phyloP scores from a whole-genome alignment of 2,329 filamentous ascomycete species.

The Microsporum canis region DNA sequence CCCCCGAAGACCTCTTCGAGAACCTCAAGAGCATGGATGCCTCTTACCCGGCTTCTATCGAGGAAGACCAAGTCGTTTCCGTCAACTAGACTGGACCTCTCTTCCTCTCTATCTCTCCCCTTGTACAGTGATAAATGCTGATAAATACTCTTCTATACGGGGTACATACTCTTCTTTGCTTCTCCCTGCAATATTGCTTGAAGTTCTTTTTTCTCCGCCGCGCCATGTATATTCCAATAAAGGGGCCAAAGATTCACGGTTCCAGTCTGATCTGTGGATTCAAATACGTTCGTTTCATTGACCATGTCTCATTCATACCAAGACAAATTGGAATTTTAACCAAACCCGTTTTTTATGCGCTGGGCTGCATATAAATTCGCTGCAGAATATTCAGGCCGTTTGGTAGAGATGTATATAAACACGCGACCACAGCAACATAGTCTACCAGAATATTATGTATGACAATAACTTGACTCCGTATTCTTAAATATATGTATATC shows the following conservation, averaged over 20 bases:
- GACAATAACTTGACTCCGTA: no score
- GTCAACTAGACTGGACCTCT: conserved; percentile 18
- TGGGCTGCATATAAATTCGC: not conserved
- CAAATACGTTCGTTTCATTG: not conserved
- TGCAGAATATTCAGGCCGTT: no score
- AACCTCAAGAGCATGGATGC: conserved; percentile 53
- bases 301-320: not conserved
- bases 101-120: not conserved
- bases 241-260: not conserved
- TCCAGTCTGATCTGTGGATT: not conserved
- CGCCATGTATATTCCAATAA: not conserved
- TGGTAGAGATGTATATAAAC: not conserved
- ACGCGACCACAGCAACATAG: not conserved
- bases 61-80: conserved; percentile 63
- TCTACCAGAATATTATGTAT: no score
- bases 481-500: not conserved
- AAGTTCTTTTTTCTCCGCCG: not conserved
- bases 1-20: conserved; percentile 57
- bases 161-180: not conserved
- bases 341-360: not conserved
- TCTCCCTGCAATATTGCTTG: not conserved
- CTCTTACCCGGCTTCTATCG: conserved; percentile 54
- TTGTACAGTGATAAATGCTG: not conserved
- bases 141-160: not conserved
- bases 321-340: not conserved